Evolutionary conservation across 192 early-diverging fungal species (phyloP).

Genomic region (Irineochytrium annulatum): DNA sequence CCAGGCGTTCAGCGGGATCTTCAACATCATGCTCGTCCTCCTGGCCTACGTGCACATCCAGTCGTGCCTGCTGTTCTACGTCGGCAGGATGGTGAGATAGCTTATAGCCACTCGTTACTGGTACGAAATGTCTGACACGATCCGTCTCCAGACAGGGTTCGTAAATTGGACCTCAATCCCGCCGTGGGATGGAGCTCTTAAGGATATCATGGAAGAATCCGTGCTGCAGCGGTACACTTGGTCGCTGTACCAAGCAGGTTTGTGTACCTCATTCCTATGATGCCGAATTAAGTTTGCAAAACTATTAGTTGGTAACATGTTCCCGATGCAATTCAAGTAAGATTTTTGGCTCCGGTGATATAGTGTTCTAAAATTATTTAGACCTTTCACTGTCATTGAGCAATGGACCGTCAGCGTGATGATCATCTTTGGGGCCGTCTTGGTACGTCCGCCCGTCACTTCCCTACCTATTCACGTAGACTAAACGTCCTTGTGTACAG

Average conservation of each 20-base stretch:
- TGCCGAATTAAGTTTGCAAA: no score
- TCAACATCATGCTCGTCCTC: slow-evolving; percentile 27
- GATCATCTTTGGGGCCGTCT: slow-evolving; percentile 30
- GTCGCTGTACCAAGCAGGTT: slow-evolving; percentile 39
- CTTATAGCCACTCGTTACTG: no score
- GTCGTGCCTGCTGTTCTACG: slow-evolving; percentile 33
- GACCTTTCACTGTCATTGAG: slow-evolving; percentile 29
- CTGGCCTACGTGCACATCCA: slow-evolving; percentile 38
- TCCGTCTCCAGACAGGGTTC: slow-evolving; percentile 24
- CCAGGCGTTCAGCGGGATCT: slow-evolving; percentile 36
- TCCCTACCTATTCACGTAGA: not conserved
- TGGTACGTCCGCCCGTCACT: no score
- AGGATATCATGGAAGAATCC: slow-evolving; percentile 9
- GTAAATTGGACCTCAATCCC: no score
- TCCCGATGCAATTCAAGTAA: slow-evolving; percentile 39
- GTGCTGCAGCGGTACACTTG: slow-evolving; percentile 38
- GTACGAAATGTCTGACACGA: no score
- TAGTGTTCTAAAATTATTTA: slow-evolving; percentile 7
- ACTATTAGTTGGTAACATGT: slow-evolving; percentile 37
- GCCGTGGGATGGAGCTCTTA: no score
- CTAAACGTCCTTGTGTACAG: no score
- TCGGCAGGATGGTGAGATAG: slow-evolving; percentile 27
- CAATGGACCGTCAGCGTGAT: slow-evolving; percentile 31
- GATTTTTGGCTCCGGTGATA: not conserved
- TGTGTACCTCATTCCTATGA: no score